Conservation (phyloP, 225 moss, liverwort and hornwort genomes). For the Asterella californica region DNA sequence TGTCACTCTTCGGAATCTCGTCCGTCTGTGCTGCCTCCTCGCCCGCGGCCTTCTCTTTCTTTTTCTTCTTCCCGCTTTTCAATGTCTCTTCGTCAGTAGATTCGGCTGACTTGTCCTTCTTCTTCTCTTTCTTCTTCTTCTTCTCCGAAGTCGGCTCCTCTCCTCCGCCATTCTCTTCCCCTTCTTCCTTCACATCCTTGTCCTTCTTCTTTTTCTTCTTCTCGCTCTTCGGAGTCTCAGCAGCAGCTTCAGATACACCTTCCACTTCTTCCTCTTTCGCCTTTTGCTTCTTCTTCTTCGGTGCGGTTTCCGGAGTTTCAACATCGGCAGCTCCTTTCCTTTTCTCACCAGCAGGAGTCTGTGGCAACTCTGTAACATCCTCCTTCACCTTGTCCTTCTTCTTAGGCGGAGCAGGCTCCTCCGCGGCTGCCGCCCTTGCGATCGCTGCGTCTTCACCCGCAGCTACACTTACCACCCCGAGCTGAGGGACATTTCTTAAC, state of each 20-base stretch:
- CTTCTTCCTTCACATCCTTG: slow-evolving; percentile 46
- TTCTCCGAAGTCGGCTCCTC: slow-evolving; percentile 25
- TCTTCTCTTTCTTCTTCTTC: slow-evolving; percentile 25
- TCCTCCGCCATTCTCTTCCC: slow-evolving; percentile 43
- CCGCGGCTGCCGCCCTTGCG: slow-evolving; percentile 48
- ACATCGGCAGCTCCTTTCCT: slow-evolving; percentile 54
- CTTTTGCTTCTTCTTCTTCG: slow-evolving; percentile 85
- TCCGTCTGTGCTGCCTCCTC: slow-evolving; percentile 28
- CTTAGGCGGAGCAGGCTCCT: slow-evolving; percentile 32
- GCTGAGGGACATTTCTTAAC: slow-evolving; percentile 59
- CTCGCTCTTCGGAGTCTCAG: slow-evolving; percentile 41
- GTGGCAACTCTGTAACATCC: slow-evolving; percentile 26
- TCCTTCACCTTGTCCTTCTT: slow-evolving; percentile 42
- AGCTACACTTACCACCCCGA: slow-evolving; percentile 39
- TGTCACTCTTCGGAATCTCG: slow-evolving; percentile 16
- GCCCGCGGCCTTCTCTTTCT: neutral
- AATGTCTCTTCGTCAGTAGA: slow-evolving; percentile 22
- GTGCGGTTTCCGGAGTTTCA: slow-evolving; percentile 50
- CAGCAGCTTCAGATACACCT: slow-evolving; percentile 3
- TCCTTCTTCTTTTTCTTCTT: slow-evolving; percentile 87
- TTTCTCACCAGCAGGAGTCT: slow-evolving; percentile 53
- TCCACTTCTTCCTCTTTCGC: neutral
- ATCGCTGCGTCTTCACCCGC: slow-evolving; percentile 50
- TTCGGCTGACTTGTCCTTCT: neutral
- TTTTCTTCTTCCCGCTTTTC: slow-evolving; percentile 19